Percentiles rank a stretch among this genome's conserved stretches.
phyloP scores from a whole-genome alignment of 768 basidiomycete species.

The Piloderma croceum region DNA sequence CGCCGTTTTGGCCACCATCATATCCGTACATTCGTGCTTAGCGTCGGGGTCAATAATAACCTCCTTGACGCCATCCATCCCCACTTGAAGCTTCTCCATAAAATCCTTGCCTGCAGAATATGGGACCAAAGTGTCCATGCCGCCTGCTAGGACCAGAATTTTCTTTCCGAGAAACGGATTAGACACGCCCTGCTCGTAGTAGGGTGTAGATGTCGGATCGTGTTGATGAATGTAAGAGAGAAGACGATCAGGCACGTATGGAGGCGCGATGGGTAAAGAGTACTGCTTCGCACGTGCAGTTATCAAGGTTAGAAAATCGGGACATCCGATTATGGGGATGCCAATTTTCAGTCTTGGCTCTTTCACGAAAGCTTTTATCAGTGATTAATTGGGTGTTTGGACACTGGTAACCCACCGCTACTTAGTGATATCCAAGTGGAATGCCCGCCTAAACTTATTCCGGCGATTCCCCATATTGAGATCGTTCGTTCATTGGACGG shows the following conservation, averaged over 20 bases:
- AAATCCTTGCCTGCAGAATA: conserved; percentile 34
- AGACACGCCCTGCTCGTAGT: conserved; percentile 20
- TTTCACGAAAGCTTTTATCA: conserved; percentile 1
- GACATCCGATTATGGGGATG: conserved; percentile 39
- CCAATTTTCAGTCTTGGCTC: conserved; percentile 14
- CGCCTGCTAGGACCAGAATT: conserved; percentile 50
- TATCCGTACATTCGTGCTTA: conserved; percentile 41
- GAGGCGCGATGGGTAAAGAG: conserved; percentile 33
- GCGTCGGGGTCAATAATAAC: conserved; percentile 35
- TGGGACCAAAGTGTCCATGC: conserved; percentile 46
- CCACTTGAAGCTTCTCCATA: conserved; percentile 38
- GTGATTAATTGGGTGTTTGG: not conserved
- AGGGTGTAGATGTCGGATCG: conserved; percentile 33
- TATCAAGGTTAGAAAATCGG: conserved; percentile 42
- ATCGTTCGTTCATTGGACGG: conserved; percentile 50
- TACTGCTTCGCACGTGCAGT: conserved; percentile 31
- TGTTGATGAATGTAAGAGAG: conserved; percentile 32
- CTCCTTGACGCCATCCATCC: conserved; percentile 37
- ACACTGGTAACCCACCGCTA: conserved; percentile 11
- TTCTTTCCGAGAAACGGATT: conserved; percentile 50
- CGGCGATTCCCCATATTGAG: conserved; percentile 46
- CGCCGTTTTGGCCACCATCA: conserved; percentile 40
- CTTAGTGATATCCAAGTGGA: conserved; percentile 51
- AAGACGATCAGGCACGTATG: conserved; percentile 39
- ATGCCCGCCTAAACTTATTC: conserved; percentile 61